These are phyloP conservation scores for Alnus rubra DNA, from an alignment of 306 rosid genomes.

Conservation along the genomic window DNA sequence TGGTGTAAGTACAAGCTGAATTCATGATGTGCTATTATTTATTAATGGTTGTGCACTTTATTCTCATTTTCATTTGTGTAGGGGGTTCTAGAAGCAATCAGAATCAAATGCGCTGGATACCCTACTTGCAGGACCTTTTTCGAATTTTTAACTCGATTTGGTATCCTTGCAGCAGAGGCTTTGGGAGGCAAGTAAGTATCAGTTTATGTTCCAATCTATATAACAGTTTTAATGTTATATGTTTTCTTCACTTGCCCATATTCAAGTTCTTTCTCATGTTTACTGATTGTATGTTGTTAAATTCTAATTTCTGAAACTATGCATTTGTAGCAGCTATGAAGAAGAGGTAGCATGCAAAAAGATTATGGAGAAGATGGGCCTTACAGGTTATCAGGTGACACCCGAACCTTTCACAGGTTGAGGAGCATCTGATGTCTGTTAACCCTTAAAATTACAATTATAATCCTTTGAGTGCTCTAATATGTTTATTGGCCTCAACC, in stretches of 20 bases:
- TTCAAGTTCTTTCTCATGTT: conserved; percentile 20
- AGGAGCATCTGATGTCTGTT: conserved; percentile 3
- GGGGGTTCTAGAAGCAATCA: conserved; percentile 98
- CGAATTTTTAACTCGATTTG: conserved; percentile 64
- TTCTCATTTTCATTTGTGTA: conserved; percentile 42
- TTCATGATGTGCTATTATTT: conserved; percentile 15
- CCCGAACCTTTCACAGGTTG: conserved; percentile 20
- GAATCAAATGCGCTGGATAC: conserved; percentile 93
- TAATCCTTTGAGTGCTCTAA: conserved; percentile 14
- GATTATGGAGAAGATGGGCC: conserved; percentile 72
- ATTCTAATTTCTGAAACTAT: conserved; percentile 32
- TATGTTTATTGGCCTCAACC: conserved; percentile 5
- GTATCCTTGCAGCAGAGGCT: conserved; percentile 78
- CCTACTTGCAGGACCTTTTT: conserved; percentile 76
- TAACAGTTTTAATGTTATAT: conserved; percentile 4
- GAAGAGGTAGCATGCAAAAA: conserved; percentile 62
- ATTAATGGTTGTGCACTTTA: conserved; percentile 35
- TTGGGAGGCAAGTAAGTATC: conserved; percentile 67
- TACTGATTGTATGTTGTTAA: conserved; percentile 26
- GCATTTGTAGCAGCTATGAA: conserved; percentile 56
- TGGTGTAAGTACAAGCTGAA: conserved; percentile 68
- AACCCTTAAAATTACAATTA: conserved; percentile 16
- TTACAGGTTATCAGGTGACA: conserved; percentile 80
- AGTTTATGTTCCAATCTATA: conserved; percentile 9
- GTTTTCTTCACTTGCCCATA: conserved; percentile 14